Conservation (phyloP, 2,329 filamentous ascomycete genomes). For the Aureobasidium sp. region DNA sequence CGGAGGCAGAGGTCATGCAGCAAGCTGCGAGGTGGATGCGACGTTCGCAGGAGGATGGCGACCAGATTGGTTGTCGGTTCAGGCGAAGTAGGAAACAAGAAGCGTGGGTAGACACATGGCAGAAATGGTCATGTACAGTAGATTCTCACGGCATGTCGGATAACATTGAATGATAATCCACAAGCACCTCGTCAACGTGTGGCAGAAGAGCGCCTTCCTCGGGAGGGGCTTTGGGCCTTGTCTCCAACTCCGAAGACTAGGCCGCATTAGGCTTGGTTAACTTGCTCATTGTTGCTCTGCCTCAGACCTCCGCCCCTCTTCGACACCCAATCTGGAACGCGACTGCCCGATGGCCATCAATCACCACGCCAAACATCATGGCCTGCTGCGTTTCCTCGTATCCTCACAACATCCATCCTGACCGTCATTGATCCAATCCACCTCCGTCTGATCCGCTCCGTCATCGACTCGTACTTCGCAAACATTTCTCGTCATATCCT, state of each 20-base stretch:
- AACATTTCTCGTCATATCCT: no score
- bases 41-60: neutral
- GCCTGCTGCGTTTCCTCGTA: no score
- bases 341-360: no score
- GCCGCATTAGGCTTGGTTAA: neutral
- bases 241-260: neutral
- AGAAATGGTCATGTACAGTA: no score
- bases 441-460: no score
- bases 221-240: neutral
- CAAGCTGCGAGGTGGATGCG: neutral
- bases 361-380: no score
- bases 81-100: no score
- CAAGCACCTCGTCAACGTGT: no score
- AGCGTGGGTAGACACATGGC: neutral
- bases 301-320: neutral
- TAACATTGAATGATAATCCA: neutral
- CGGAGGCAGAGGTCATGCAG: neutral
- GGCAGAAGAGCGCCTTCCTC: no score
- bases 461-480: no score
- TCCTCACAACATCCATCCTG: neutral
- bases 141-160: slow-evolving; percentile 7
- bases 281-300: slow-evolving; percentile 2
- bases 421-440: neutral
- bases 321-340: neutral
- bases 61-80: no score